Evolutionary conservation across 768 basidiomycete species (phyloP).

Genomic region (Lactifluus subvellereus): DNA sequence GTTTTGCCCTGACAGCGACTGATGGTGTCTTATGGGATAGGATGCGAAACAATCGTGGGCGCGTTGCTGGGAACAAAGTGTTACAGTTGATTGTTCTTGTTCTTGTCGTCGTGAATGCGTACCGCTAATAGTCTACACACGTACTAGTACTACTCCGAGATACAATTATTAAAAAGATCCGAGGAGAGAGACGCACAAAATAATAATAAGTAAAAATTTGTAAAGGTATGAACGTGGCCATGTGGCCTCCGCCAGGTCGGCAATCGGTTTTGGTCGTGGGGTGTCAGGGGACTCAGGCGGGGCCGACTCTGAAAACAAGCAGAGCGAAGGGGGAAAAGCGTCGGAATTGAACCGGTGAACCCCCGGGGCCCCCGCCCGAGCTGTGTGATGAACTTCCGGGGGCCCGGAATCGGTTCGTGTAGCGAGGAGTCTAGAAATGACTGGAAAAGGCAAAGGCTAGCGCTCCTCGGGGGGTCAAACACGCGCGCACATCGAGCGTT

Average conservation of each 20-base stretch:
- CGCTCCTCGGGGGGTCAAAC: conserved; percentile 24
- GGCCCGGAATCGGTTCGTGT: conserved; percentile 9
- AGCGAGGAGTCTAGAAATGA: conserved; percentile 1
- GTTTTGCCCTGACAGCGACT: conserved; percentile 17
- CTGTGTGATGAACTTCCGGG: conserved; percentile 9
- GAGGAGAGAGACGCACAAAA: background rate
- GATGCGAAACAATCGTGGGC: conserved; percentile 6
- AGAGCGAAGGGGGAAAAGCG: background rate
- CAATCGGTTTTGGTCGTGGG: conserved; percentile 1
- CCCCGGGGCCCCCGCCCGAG: conserved; percentile 8
- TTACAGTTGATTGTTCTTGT: conserved; percentile 7
- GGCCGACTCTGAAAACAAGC: background rate
- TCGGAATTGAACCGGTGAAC: conserved; percentile 8
- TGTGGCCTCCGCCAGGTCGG: conserved; percentile 8
- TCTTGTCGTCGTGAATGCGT: conserved; percentile 9
- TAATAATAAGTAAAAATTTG: background rate
- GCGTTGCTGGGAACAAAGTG: conserved; percentile 16
- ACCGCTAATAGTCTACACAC: background rate
- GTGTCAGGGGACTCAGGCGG: conserved; percentile 12
- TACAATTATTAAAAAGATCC: conserved; percentile 13
- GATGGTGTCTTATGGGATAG: conserved; percentile 11
- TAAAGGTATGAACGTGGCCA: conserved; percentile 5
- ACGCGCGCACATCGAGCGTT: conserved; percentile 22
- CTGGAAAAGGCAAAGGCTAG: conserved; percentile 18
- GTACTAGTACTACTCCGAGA: background rate